phyloP scores from a whole-genome alignment of 2,329 filamentous ascomycete species.

The Grosmannia penicillata region DNA sequence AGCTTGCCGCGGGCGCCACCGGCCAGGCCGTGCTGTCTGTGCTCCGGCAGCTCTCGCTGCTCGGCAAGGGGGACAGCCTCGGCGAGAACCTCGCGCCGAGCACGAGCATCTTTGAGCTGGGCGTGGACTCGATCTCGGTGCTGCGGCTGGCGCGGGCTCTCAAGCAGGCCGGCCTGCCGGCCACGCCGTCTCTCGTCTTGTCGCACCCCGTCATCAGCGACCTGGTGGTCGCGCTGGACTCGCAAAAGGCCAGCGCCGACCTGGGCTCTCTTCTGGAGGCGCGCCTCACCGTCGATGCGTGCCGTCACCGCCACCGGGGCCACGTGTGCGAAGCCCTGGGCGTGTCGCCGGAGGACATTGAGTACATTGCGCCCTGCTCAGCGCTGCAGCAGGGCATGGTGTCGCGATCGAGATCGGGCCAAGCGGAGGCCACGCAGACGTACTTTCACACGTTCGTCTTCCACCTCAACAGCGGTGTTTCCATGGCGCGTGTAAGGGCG shows the following conservation, averaged over 20 bases:
- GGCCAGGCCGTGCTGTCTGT: conserved; percentile 13
- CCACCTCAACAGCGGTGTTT: conserved; percentile 30
- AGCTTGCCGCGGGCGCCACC: not conserved
- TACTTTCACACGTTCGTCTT: conserved; percentile 73
- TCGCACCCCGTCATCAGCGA: conserved; percentile 38
- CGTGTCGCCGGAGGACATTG: conserved; percentile 38
- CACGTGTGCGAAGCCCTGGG: conserved; percentile 36
- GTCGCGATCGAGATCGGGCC: conserved; percentile 41
- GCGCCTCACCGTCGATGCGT: conserved; percentile 47
- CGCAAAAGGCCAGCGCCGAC: conserved; percentile 4
- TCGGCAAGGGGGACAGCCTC: conserved; percentile 27
- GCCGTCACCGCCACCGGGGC: conserved; percentile 44
- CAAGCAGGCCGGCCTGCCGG: conserved; percentile 47
- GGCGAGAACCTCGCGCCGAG: conserved; percentile 30
- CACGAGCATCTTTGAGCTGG: conserved; percentile 70
- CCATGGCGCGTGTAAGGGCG: conserved; percentile 26
- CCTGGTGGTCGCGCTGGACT: conserved; percentile 24
- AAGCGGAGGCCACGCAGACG: conserved; percentile 31
- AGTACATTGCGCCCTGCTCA: conserved; percentile 69
- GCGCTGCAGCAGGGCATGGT: conserved; percentile 80
- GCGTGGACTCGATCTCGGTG: conserved; percentile 76
- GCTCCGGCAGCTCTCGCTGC: conserved; percentile 36
- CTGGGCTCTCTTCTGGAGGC: conserved; percentile 25
- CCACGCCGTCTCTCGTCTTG: conserved; percentile 53
- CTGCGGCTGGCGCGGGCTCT: conserved; percentile 54